Base-by-base conservation (phyloP, 2,329 filamentous ascomycete genomes). In the Penicillium brasilianum region DNA sequence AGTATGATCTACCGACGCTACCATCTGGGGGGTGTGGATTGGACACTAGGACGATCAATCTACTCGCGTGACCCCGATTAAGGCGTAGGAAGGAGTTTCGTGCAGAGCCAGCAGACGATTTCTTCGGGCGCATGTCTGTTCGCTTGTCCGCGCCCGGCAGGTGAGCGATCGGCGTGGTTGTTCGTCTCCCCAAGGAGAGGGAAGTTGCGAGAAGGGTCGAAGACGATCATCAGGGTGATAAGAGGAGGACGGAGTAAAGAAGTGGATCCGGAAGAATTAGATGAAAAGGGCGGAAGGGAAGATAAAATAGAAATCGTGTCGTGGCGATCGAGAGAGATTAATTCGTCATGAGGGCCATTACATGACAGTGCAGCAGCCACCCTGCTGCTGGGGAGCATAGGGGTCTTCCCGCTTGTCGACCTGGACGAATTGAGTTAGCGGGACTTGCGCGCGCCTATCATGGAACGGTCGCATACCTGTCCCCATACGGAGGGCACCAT, bases 401-500 rank as follows among this genome's bases (percentile, higher is more conserved):
- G 95, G 95, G 77, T 99, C 95, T 77, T 98, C 95, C 78, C 91
- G 90, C 84, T 93, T 94, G 76, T 96, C 92, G 67, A 98, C 92
- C 85, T 88, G 73, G 50, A 55, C 34, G 36, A 25, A 49, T 36
- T 62, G 30, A 48, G 66, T 67, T 61, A 69, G 66, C 57, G 48
- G 49, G 46, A 55, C 50, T 36, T 56, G 57, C 58, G 61, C 57
- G 60, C 50, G 36, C 39, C 53, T 62, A 63, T 51, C 50, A 51
- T 49, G 28, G 46, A 54, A 54, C 54, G 61, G 62, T 66, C 64
- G 69, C 74, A 72, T 82, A 88, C 87, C 63, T 89, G 87, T 70
- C 94, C 94, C 95, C 95, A 99, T 78, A 96, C 91, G 57, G 93
- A 96, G 55, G 93, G 93, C 59, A 98, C 93, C 95, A 99, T 98